phyloP scores from a whole-genome alignment of 441 rosid genomes.

The Pelargonium cotyledonis region DNA sequence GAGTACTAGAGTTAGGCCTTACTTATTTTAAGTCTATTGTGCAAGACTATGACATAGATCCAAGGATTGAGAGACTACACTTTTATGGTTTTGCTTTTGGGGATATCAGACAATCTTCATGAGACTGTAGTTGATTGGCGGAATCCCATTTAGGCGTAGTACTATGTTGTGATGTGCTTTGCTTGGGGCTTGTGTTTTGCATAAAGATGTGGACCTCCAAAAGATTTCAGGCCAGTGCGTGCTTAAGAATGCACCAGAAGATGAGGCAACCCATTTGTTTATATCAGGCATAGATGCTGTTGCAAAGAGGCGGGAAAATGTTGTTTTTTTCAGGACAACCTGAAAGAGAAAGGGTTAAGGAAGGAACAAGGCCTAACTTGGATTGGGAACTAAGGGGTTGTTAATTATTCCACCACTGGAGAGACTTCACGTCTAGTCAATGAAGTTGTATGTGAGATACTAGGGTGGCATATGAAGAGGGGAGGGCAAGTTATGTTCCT shows the following conservation, averaged over 20 bases:
- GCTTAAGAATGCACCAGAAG: slow-evolving; percentile 67
- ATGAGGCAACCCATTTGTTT: slow-evolving; percentile 68
- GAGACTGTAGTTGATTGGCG: slow-evolving; percentile 59
- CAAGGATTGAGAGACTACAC: slow-evolving; percentile 71
- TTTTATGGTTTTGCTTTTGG: slow-evolving; percentile 77
- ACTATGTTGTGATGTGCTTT: slow-evolving; percentile 76
- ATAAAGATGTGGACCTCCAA: slow-evolving; percentile 61
- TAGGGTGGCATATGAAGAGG: slow-evolving; percentile 60
- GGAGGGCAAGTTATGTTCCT: slow-evolving; percentile 50
- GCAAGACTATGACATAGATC: slow-evolving; percentile 56
- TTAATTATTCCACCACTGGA: slow-evolving; percentile 62
- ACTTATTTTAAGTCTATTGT: slow-evolving; percentile 65
- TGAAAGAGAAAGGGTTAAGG: slow-evolving; percentile 63
- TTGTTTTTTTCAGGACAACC: slow-evolving; percentile 50
- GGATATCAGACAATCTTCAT: slow-evolving; percentile 66
- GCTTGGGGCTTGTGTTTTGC: slow-evolving; percentile 72
- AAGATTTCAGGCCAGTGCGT: slow-evolving; percentile 46
- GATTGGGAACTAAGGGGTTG: slow-evolving; percentile 63
- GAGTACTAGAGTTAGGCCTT: slow-evolving; percentile 55
- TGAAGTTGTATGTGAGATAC: slow-evolving; percentile 61
- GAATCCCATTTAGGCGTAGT: slow-evolving; percentile 60
- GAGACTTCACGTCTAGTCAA: slow-evolving; percentile 55
- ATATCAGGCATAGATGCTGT: slow-evolving; percentile 70
- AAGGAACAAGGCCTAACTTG: slow-evolving; percentile 90
- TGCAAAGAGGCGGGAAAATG: slow-evolving; percentile 60